Conservation (phyloP, 2,329 filamentous ascomycete species). For the Colletotrichum sp. region DNA sequence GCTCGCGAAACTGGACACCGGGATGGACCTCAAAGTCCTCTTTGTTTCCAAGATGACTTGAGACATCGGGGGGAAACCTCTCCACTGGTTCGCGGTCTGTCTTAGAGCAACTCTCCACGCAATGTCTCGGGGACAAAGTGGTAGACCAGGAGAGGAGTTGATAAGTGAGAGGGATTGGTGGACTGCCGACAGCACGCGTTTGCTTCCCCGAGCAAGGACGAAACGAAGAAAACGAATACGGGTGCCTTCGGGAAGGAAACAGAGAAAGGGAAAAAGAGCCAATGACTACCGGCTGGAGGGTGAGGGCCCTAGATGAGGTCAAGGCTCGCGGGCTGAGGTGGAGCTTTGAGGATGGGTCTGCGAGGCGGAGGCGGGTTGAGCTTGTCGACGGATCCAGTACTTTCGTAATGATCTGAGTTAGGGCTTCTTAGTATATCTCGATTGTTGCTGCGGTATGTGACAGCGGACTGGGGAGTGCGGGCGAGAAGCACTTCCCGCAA, state of each 20-base stretch:
- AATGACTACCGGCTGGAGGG: constrained; percentile 14
- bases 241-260: neutral
- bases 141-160: neutral
- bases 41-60: constrained; percentile 34
- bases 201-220: constrained; percentile 1
- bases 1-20: constrained; percentile 19
- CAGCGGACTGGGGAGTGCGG: constrained; percentile 7
- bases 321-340: constrained; percentile 18
- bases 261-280: constrained; percentile 7
- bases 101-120: constrained; percentile 21
- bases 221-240: neutral
- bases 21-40: constrained; percentile 30
- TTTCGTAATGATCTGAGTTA: constrained; percentile 18
- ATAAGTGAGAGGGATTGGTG: neutral
- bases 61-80: constrained; percentile 34
- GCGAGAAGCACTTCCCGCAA: constrained; percentile 12
- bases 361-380: constrained; percentile 13
- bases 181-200: neutral
- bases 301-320: constrained; percentile 19
- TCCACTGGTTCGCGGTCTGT: constrained; percentile 27
- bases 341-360: constrained; percentile 18
- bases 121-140: constrained; percentile 17
- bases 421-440: constrained; percentile 18
- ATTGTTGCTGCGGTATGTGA: constrained; percentile 18
- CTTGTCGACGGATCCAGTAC: constrained; percentile 9